A percentile compares a stretch with the other conserved stretches of the same genome.
These are phyloP conservation scores for Aspergillus affinis DNA, from an alignment of 495 filamentous ascomycete genomes.

Conservation along the genomic window DNA sequence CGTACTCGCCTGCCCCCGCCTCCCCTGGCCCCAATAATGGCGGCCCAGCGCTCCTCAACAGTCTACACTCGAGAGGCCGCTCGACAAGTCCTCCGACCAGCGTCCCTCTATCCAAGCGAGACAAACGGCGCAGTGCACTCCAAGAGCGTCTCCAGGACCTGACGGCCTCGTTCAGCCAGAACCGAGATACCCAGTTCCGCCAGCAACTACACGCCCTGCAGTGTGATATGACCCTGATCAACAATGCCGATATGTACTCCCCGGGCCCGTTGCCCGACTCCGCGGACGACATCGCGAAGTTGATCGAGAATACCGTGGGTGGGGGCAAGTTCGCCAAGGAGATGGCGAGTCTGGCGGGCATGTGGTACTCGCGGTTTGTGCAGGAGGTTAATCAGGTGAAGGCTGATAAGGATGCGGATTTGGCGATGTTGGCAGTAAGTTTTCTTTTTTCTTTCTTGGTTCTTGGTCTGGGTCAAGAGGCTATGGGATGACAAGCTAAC, in stretches of 20 bases:
- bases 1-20: conserved; percentile 36
- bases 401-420: conserved; percentile 75
- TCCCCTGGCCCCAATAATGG: conserved; percentile 31
- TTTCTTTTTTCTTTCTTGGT: conserved; percentile 1
- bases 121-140: conserved; percentile 80
- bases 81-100: conserved; percentile 38
- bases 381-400: conserved; percentile 80
- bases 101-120: conserved; percentile 69
- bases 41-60: conserved; percentile 24
- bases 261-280: conserved; percentile 70
- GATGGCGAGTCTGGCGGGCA: conserved; percentile 70
- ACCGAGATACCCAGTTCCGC: conserved; percentile 81
- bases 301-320: conserved; percentile 60
- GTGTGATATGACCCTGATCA: conserved; percentile 83
- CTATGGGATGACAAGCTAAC: conserved; percentile 7
- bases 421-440: conserved; percentile 75
- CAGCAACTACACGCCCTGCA: conserved; percentile 87
- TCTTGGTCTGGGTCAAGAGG: not conserved
- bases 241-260: conserved; percentile 75
- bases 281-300: conserved; percentile 61
- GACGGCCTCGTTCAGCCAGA: conserved; percentile 70
- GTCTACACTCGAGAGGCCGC: conserved; percentile 30
- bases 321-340: conserved; percentile 53
- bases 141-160: conserved; percentile 73
- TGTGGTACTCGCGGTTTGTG: conserved; percentile 76